Base-by-base conservation (phyloP, 1,284 basidiomycete genomes). In the Trametes sp. region DNA sequence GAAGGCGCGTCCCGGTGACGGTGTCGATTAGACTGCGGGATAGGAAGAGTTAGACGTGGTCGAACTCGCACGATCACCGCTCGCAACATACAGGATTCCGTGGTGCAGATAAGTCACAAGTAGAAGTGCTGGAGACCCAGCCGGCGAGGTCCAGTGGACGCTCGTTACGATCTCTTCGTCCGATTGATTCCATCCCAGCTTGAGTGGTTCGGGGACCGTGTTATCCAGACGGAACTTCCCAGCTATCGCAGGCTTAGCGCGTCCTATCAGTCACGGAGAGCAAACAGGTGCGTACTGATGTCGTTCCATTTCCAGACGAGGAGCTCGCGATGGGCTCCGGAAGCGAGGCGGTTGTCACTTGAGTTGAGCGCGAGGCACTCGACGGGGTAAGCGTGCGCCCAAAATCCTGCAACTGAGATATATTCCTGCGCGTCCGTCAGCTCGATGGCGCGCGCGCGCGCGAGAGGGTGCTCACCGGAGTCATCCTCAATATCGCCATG, bases 101-200 rank as follows among this genome's bases (percentile, higher is more conserved):
- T 51, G 50, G 36, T 51, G 23, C 50, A 51, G 35, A 21, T 36
- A 51, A 13, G 50, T 51, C 16, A 36, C 50, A 23, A 51, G 50
- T 11, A 51, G 21, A 16, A 51, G 23, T n/a, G 10, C 31, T 8
- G 31, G 21, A 23, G 19, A 35, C 21, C 7, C 7, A 11, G 50
- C 11, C 23, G 33, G 6, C n/a, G 29, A n/a, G 7, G 50, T 51
- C 50, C 50, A 51, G 31, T 51, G 50, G 21, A 51, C 33, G 23
- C 50, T 51, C 16, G 50, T 51, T 21, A 51, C 33, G 31, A 51
- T 28, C 16, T 33, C 50, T 4, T 51, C 31, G 31, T 36, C 21
- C 6, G 50, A 16, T 31, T 51, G 13, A 23, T 51, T 36, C 31
- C 31, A 35, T 19, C 28, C 33, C 11, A 10, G 13, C 50, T 33